Percentiles rank a stretch among this genome's conserved stretches.
Conservation (phyloP, 169 alveolate species). For the Amoebophrya sp. region DNA sequence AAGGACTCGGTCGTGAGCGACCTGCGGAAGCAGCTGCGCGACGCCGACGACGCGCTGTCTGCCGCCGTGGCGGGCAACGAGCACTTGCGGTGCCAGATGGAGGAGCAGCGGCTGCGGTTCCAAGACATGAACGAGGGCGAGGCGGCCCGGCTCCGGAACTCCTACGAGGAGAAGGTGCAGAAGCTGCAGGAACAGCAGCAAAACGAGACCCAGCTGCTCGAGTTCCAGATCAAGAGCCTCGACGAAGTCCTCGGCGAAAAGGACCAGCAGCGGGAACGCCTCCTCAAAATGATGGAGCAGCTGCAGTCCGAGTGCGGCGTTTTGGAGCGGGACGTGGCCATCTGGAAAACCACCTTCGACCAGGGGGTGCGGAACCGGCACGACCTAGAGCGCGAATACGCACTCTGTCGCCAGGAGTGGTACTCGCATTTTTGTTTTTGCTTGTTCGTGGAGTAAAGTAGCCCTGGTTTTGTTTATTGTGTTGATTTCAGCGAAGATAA, state of each 20-base stretch:
- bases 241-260: not conserved
- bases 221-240: not conserved
- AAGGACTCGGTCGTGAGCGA: not conserved
- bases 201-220: not conserved
- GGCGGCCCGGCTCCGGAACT: not conserved
- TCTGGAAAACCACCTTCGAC: not conserved
- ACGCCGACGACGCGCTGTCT: not conserved
- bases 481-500: too few relatives aligned
- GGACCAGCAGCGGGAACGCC: not conserved
- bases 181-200: not conserved
- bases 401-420: not conserved
- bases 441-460: too few relatives aligned
- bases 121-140: not conserved
- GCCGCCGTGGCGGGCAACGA: not conserved
- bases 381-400: slow-evolving; percentile 1
- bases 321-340: not conserved
- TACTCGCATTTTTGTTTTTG: not conserved
- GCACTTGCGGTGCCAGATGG: not conserved
- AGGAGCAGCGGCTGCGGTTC: not conserved
- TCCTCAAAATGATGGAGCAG: not conserved
- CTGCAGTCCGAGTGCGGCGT: not conserved
- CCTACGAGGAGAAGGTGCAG: not conserved
- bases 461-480: too few relatives aligned
- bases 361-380: not conserved
- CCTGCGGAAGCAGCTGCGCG: not conserved